A percentile compares a stretch with the other conserved stretches of the same genome.
Conservation (phyloP, 371 early-diverging fungal species). For the Apophysomyces ossiformis region DNA sequence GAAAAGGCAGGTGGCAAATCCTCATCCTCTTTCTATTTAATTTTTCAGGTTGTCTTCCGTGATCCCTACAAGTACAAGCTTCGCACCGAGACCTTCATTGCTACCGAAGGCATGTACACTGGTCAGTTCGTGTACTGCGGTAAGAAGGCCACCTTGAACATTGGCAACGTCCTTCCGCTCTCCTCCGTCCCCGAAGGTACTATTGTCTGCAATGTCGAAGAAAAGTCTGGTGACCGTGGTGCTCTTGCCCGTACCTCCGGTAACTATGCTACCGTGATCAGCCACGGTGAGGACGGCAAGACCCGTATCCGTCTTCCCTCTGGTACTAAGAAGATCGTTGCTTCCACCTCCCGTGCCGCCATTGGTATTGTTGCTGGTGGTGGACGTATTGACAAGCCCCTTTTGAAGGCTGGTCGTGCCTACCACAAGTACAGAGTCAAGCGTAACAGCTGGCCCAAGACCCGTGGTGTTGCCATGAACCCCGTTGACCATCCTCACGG, state of each 20-base stretch:
- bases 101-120: conserved; percentile 99
- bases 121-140: conserved; percentile 99
- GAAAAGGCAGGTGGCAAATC: neutral
- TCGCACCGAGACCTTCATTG: conserved; percentile 93
- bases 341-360: conserved; percentile 93
- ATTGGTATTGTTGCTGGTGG: conserved; percentile 99
- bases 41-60: conserved; percentile 54
- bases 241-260: conserved; percentile 98
- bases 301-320: conserved; percentile 98
- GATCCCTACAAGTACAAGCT: conserved; percentile 81
- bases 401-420: conserved; percentile 99
- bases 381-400: conserved; percentile 99
- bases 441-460: conserved; percentile 99
- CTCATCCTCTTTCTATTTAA: neutral
- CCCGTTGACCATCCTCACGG: conserved; percentile 91
- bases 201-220: conserved; percentile 99
- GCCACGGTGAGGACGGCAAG: conserved; percentile 98
- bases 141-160: conserved; percentile 94
- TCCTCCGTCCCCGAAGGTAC: conserved; percentile 99
- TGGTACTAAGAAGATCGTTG: conserved; percentile 97
- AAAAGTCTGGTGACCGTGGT: conserved; percentile 98
- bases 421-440: conserved; percentile 98
- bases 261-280: conserved; percentile 98
- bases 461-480: conserved; percentile 99
- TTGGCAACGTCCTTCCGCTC: conserved; percentile 98